Evolutionary conservation across 2,329 filamentous ascomycete genomes (phyloP).

Genomic region (Aspergillus sp.): DNA sequence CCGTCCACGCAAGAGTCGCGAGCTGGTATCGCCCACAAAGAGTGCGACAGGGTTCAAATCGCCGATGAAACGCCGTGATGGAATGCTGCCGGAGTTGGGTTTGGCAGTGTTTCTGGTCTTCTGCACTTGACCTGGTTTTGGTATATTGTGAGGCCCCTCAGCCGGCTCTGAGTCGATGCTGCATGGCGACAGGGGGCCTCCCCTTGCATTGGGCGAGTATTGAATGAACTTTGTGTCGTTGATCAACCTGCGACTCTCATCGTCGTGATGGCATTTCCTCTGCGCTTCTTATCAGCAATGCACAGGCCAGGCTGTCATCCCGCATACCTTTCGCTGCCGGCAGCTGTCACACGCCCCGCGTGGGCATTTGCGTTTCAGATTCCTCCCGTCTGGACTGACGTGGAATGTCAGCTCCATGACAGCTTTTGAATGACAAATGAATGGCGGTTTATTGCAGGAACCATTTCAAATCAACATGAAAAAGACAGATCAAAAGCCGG

Average conservation of each 20-base stretch:
- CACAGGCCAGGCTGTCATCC: no score
- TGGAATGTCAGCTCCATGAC: conserved; percentile 11
- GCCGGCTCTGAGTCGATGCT: no score
- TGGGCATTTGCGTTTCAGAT: conserved; percentile 6
- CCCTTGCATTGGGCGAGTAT: no score
- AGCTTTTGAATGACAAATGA: no score
- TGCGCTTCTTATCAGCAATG: not conserved
- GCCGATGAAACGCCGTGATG: conserved; percentile 11
- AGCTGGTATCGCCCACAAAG: conserved; percentile 7
- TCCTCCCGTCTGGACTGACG: conserved; percentile 6
- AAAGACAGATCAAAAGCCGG: no score
- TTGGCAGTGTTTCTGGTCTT: not conserved
- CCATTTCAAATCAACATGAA: no score
- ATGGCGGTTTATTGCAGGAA: no score
- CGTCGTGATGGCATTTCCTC: conserved; percentile 6
- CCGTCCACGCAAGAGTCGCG: conserved; percentile 8
- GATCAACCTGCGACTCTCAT: not conserved
- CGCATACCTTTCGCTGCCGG: conserved; percentile 9
- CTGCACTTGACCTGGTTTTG: not conserved
- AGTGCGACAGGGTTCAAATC: conserved; percentile 14
- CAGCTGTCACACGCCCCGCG: conserved; percentile 7
- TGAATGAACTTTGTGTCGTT: not conserved
- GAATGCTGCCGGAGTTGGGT: not conserved
- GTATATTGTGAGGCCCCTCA: not conserved
- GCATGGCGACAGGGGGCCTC: no score